A percentile compares a stretch with the other conserved stretches of the same genome.
phyloP scores from a whole-genome alignment of 371 early-diverging fungal genomes.

The Actinomucor elegans region DNA sequence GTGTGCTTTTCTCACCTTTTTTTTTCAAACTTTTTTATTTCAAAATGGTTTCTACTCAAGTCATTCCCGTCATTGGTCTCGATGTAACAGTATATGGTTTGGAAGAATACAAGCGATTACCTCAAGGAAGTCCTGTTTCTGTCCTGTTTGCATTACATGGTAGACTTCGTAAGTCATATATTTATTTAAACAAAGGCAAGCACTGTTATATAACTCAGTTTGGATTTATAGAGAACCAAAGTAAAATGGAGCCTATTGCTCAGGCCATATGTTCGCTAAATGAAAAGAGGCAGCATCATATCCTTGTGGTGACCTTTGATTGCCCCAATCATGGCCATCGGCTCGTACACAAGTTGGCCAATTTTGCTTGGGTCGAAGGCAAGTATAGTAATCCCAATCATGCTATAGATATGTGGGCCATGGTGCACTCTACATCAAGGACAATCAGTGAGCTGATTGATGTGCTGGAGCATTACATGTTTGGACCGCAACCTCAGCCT shows the following conservation, averaged over 20 bases:
- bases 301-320: constrained; percentile 54
- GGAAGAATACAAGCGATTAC: constrained; percentile 29
- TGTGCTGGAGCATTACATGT: constrained; percentile 47
- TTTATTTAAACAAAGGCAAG: too few relatives aligned
- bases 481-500: constrained; percentile 19
- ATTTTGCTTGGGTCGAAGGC: constrained; percentile 42
- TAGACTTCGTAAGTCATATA: constrained; percentile 37
- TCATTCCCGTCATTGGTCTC: constrained; percentile 25
- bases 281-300: constrained; percentile 3
- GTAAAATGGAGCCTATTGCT: constrained; percentile 28
- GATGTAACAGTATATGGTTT: constrained; percentile 38
- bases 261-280: constrained; percentile 30
- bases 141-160: constrained; percentile 49
- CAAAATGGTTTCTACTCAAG: constrained; percentile 9
- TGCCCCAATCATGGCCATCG: constrained; percentile 59
- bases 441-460: constrained; percentile 55
- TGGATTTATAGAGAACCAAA: constrained; percentile 27
- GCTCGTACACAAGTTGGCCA: constrained; percentile 28
- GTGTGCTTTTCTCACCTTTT: background rate
- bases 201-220: too few relatives aligned
- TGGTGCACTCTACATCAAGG: constrained; percentile 37
- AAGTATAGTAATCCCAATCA: constrained; percentile 39
- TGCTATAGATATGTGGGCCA: constrained; percentile 57
- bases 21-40: background rate
- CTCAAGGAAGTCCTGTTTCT: constrained; percentile 22